Evolutionary conservation across 2,329 filamentous ascomycete species (phyloP), one percentile per base, ranked within the genome.

Genomic region (Pseudomassariella vexata): DNA sequence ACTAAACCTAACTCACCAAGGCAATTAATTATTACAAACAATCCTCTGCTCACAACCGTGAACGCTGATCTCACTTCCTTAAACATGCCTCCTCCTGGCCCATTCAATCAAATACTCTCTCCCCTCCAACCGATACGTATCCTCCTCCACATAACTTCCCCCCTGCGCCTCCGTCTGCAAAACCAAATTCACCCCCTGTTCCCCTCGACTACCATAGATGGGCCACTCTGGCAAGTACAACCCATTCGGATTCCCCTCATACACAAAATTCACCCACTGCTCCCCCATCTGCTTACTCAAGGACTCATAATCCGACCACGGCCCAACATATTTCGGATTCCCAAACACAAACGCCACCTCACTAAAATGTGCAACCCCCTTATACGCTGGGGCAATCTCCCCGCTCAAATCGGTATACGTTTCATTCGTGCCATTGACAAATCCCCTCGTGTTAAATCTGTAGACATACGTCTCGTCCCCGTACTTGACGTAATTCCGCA

Each of bases 391-490:
- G 8, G 39, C 43, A 17, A 51, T 39, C 36, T 37, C 31, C 10
- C 45, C 42, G 14, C 3, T 25, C 8, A 14, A 17, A n/a, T 30
- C 31, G 6, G 10, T 12, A 19, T n/a, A 32, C 6, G 30, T 27
- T 5, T 30, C 32, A 18, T 36, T 30, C 16, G 21, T 34, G 12
- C 9, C n/a, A 16, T 37, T 40, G 15, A 19, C 24, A 28, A 42
- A 42, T 2, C 43, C 44, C 28, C 48, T 41, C 7, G 73, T 72
- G 46, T 81, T 75, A 62, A 81, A 82, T 28, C 72, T 67, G 56
- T 79, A 82, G 45, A 66, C 69, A 53, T 73, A 82, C 8, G 71
- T 71, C 6, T 65, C 52, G 1, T 73, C 47, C 8, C 62, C 62
- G 16, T 61, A 49, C 4, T 59, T 54, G 6, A 70, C 57, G 68